Conservation (phyloP, 345 rosid species). For the Rhizophora apiculata region DNA sequence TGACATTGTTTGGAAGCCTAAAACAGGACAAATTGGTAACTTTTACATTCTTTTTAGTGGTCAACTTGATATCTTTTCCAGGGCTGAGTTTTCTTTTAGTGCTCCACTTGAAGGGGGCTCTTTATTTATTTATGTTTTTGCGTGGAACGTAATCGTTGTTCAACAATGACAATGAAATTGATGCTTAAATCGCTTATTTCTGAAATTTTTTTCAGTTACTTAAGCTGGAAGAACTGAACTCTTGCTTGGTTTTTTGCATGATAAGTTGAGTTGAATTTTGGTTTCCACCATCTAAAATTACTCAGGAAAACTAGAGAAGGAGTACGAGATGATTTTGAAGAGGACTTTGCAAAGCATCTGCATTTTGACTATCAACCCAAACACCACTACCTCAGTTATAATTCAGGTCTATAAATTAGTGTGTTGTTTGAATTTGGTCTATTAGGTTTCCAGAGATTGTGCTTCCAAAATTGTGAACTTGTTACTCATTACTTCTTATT, state of each 20-base stretch:
- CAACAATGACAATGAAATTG: too few relatives aligned
- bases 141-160: too few relatives aligned
- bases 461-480: not conserved
- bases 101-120: not conserved
- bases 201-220: too few relatives aligned
- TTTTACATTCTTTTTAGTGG: not conserved
- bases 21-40: conserved; percentile 77
- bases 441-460: not conserved
- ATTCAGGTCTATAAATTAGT: conserved; percentile 49
- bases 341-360: conserved; percentile 84
- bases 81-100: too few relatives aligned
- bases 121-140: too few relatives aligned
- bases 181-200: too few relatives aligned
- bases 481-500: not conserved
- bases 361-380: conserved; percentile 71
- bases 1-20: conserved; percentile 96
- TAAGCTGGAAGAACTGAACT: not conserved
- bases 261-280: not conserved
- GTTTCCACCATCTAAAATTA: not conserved
- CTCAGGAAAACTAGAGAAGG: conserved; percentile 72
- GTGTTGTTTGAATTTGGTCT: not conserved
- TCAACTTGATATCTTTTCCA: not conserved
- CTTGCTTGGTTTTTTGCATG: not conserved
- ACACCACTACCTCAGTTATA: conserved; percentile 80
- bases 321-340: conserved; percentile 78